Base-by-base conservation (phyloP, 495 filamentous ascomycete genomes). In the Sordaria brevicollis region DNA sequence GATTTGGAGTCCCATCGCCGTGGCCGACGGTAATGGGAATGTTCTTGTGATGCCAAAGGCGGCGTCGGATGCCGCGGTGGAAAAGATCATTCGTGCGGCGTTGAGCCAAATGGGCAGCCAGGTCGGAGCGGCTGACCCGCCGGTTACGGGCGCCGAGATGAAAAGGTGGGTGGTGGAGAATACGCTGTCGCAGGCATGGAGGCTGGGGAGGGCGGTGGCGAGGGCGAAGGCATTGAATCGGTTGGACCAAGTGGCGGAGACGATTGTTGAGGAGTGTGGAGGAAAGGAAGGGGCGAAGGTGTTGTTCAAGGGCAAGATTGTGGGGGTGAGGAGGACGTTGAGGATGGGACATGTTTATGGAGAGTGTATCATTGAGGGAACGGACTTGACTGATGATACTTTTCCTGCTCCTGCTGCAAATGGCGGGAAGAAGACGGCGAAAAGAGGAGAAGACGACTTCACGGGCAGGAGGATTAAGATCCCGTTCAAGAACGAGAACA, bases 401-500 rank as follows among this genome's bases (percentile, higher is more conserved):
- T 34, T 2, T 25, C 7, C 21, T 35, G 71, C 39, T 34, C 15
- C 49, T 57, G 6, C 21, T 7, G 29, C 13, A 31, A 7, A 3
- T 31, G 25, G 13, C 31, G 49, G 13, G 49, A 17, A 3, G 25
- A 15, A 6, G 31, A 31, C 13, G 17, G 0, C 6, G 25, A 5
- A 11, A 29, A 21, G 41, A 39, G 10, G 31, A 11, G 72, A 71
- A 38, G 70, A 15, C 68, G 69, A 73, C 38, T 82, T 77, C 68
- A 69, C 71, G 33, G 81, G 82, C 6, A 57, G 17, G 13, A 77
- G 71, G 33, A 74, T 89, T 65, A 85, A 86, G 65, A 85, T 89
- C 39, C 87, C 87, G 1, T 89, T 89, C 77, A 88, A 89, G 78
- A 89, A 89, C 74, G 88, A 90, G 73, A 90, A 89, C 73, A 86